A percentile compares a stretch with the other conserved stretches of the same genome.
phyloP scores from a whole-genome alignment of 163 green algal species.

The Botryococcus braunii region DNA sequence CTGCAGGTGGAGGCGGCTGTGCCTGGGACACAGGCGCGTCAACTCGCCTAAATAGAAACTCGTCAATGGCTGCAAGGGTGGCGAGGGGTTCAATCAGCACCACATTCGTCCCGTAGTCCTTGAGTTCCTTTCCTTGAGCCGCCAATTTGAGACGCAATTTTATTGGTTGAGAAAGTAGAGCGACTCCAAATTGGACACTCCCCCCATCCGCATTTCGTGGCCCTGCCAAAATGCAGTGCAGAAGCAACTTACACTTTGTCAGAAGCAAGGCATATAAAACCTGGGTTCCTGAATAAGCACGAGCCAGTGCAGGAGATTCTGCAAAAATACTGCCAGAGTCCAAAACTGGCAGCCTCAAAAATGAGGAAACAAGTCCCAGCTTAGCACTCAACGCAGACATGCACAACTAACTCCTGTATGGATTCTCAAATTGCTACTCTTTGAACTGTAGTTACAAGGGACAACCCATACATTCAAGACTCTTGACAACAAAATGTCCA shows the following conservation, averaged over 20 bases:
- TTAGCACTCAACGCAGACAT: neutral
- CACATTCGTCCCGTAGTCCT: conserved; percentile 80
- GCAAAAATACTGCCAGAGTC: neutral
- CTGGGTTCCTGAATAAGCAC: too few species aligned
- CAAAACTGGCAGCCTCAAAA: neutral
- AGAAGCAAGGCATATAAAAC: too few species aligned
- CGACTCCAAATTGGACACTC: conserved; percentile 46
- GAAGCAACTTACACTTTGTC: too few species aligned
- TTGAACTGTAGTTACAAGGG: too few species aligned
- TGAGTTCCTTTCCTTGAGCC: conserved; percentile 41
- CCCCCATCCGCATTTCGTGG: conserved; percentile 9
- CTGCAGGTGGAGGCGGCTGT: conserved; percentile 9
- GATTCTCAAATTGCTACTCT: too few species aligned
- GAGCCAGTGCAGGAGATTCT: neutral
- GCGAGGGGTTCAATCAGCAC: conserved; percentile 95
- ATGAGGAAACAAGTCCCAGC: neutral
- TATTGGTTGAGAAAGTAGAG: conserved; percentile 77
- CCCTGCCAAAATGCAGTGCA: too few species aligned
- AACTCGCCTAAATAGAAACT: conserved; percentile 88
- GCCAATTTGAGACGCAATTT: conserved; percentile 75
- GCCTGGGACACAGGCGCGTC: conserved; percentile 11
- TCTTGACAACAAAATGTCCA: too few species aligned
- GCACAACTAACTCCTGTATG: too few species aligned
- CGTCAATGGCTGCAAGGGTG: conserved; percentile 87
- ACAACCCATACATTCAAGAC: too few species aligned